Evolutionary conservation across 371 early-diverging fungal species (phyloP).

Genomic region (Amoeboaphelidium occidentale): DNA sequence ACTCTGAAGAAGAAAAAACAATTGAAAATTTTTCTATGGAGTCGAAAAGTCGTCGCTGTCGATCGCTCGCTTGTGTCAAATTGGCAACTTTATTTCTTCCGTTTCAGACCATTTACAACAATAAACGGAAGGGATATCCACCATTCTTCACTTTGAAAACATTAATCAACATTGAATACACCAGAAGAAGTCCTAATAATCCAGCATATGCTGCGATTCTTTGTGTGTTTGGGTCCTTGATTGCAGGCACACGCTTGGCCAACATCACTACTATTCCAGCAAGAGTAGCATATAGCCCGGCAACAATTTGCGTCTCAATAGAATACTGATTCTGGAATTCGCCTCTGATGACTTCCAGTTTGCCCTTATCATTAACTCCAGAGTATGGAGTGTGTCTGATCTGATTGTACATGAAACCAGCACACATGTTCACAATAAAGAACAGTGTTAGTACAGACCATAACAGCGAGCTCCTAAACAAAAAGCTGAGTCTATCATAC

Average conservation of each 20-base stretch:
- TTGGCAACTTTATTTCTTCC: too few relatives aligned
- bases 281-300: conserved; percentile 19
- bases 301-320: conserved; percentile 48
- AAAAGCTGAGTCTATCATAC: too few relatives aligned
- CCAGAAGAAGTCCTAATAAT: conserved; percentile 21
- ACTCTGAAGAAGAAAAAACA: too few relatives aligned
- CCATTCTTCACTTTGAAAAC: conserved; percentile 45
- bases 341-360: conserved; percentile 30
- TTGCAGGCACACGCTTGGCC: conserved; percentile 15
- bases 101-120: conserved; percentile 6
- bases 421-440: conserved; percentile 38
- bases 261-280: conserved; percentile 23
- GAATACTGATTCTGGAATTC: conserved; percentile 53
- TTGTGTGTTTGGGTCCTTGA: conserved; percentile 15
- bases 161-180: conserved; percentile 32
- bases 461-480: too few relatives aligned
- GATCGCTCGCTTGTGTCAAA: too few relatives aligned
- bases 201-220: conserved; percentile 25
- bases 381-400: conserved; percentile 50
- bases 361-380: conserved; percentile 22
- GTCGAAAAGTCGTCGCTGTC: too few relatives aligned
- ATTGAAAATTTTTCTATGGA: too few relatives aligned
- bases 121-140: conserved; percentile 42
- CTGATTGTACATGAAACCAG: conserved; percentile 72
- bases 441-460: neutral